Percentiles rank a stretch among this genome's conserved stretches.
phyloP scores from a whole-genome alignment of 805 yeast genomes.

The Hemisphaericaspora nanyangensis region DNA sequence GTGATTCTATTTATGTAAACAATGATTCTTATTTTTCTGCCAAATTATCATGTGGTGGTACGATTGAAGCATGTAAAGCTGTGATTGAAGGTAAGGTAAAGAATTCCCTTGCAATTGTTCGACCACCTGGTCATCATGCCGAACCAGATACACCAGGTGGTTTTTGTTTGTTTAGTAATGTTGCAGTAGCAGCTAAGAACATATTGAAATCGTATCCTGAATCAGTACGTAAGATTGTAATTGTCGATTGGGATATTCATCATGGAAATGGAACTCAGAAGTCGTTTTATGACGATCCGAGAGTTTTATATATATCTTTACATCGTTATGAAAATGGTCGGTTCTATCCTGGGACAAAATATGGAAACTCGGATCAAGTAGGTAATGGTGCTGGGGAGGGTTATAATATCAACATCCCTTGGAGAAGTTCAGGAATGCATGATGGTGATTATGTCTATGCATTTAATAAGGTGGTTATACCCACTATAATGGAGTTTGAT shows the following conservation, averaged over 20 bases:
- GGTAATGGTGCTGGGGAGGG: slow-evolving; percentile 91
- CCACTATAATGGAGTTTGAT: slow-evolving; percentile 80
- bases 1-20: slow-evolving; percentile 93
- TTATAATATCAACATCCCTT: slow-evolving; percentile 83
- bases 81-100: slow-evolving; percentile 91
- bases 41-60: slow-evolving; percentile 91
- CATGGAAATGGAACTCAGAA: slow-evolving; percentile 99
- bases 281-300: slow-evolving; percentile 82
- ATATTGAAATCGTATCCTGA: slow-evolving; percentile 83
- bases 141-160: slow-evolving; percentile 98
- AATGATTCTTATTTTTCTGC: slow-evolving; percentile 87
- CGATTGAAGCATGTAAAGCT: slow-evolving; percentile 93
- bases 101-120: slow-evolving; percentile 88
- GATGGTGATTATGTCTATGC: slow-evolving; percentile 96
- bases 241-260: slow-evolving; percentile 97
- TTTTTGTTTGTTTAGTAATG: slow-evolving; percentile 92
- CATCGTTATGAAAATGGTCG: slow-evolving; percentile 91
- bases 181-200: slow-evolving; percentile 92
- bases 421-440: slow-evolving; percentile 88
- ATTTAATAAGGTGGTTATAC: slow-evolving; percentile 79
- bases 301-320: slow-evolving; percentile 85
- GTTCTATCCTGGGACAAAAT: slow-evolving; percentile 90
- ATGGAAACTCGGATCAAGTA: slow-evolving; percentile 74
- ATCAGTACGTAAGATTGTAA: slow-evolving; percentile 74
- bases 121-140: slow-evolving; percentile 99